Conservation (phyloP, 2,329 filamentous ascomycete species). For the Apiospora marii region DNA sequence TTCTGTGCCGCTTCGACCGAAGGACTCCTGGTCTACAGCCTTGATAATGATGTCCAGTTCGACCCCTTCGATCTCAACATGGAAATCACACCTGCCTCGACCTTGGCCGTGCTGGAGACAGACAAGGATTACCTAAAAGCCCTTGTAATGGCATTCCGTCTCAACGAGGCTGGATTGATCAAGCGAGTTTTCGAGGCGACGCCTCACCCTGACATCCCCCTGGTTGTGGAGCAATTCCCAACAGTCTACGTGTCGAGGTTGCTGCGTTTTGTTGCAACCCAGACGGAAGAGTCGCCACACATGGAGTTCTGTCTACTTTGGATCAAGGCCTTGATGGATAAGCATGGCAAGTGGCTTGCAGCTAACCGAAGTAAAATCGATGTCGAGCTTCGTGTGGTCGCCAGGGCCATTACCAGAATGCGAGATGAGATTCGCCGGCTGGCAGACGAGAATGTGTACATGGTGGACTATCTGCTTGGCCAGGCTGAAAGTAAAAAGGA, state of each 20-base stretch:
- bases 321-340: conserved; percentile 83
- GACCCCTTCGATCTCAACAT: conserved; percentile 97
- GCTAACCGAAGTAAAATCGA: conserved; percentile 82
- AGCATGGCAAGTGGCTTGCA: conserved; percentile 85
- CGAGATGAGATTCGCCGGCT: conserved; percentile 82
- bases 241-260: conserved; percentile 86
- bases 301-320: conserved; percentile 94
- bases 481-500: conserved; percentile 48
- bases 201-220: conserved; percentile 75
- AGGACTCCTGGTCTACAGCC: conserved; percentile 89
- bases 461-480: conserved; percentile 80
- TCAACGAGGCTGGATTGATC: conserved; percentile 85
- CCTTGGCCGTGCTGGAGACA: conserved; percentile 70
- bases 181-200: conserved; percentile 86
- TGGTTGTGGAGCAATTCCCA: conserved; percentile 82
- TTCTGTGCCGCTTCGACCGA: conserved; percentile 97
- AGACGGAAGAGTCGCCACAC: conserved; percentile 90
- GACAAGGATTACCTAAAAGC: conserved; percentile 89
- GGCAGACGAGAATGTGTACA: conserved; percentile 88
- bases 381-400: conserved; percentile 83
- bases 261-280: conserved; percentile 85
- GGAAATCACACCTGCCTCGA: conserved; percentile 88
- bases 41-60: conserved; percentile 85
- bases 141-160: conserved; percentile 94
- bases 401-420: conserved; percentile 81